Evolutionary conservation across 1,139 yeast genomes (phyloP), one percentile per base, ranked within the genome.

Genomic region (Hansenula anomala): DNA sequence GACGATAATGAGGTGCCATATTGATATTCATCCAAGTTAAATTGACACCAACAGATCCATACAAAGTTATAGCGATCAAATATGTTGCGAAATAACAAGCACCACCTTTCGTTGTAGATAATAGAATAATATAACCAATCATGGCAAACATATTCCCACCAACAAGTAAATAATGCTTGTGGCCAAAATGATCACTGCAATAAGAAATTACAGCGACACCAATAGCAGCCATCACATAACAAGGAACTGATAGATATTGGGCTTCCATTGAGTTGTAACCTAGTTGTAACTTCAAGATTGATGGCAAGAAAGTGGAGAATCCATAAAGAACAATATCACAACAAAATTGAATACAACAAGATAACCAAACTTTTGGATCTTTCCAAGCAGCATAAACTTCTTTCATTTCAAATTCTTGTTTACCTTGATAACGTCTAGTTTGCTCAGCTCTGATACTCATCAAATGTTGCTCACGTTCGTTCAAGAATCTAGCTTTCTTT

Each of bases 111-210:
- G 44, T 38, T 15, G 46, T 49, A 2, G 59, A 49, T 11, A 64
- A 43, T 20, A 66, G 37, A 11, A 65, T 43, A 26, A 57, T 51
- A 40, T 63, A 64, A 3, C 73, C 73, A 10, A 54, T 51, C 4
- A 60, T 49, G 7, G 60, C 62, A 30, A 73, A 74, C 0, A 77
- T 65, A 5, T 62, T 53, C 43, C 74, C 52, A 3, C 78, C 57
- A 48, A 54, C 36, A 5, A 56, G 34, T 38, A 74, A 58, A n/a
- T 79, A 79, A 57, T 62, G 72, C 49, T 66, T 72, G 53, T 74
- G 79, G 28, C 58, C 55, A 16, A 55, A 47, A 35, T 47, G 53
- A 49, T 66, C 73, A 37, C 69, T 61, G 32, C 53, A 28, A 30
- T 43, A 51, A 3, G 70, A 63, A n/a, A 54, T 44, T 3, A 49